phyloP scores from a whole-genome alignment of 2,329 filamentous ascomycete species.

The Clarireedia monteithiana region DNA sequence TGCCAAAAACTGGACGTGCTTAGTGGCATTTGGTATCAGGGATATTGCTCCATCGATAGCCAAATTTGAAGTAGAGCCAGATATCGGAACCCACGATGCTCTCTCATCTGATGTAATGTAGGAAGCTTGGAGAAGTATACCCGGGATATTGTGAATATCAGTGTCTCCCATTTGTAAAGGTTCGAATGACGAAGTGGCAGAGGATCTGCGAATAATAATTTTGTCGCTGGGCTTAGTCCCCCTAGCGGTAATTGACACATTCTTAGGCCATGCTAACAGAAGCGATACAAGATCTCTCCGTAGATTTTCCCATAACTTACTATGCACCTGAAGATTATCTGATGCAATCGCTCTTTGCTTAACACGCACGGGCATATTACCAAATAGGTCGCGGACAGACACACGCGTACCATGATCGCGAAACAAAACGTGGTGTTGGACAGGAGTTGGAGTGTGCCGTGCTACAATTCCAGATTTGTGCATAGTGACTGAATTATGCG shows the following conservation, averaged over 20 bases:
- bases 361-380: constrained; percentile 81
- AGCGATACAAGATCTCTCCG: constrained; percentile 46
- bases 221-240: constrained; percentile 34
- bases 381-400: constrained; percentile 73
- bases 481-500: constrained; percentile 57
- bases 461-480: constrained; percentile 61
- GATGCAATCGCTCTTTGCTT: constrained; percentile 61
- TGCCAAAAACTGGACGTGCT: constrained; percentile 71
- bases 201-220: constrained; percentile 19
- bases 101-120: constrained; percentile 47
- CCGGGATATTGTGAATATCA: constrained; percentile 31
- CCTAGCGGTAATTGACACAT: constrained; percentile 49
- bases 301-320: constrained; percentile 51
- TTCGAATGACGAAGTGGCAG: background rate
- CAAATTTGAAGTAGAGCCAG: constrained; percentile 54
- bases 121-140: constrained; percentile 58
- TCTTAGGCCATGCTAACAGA: constrained; percentile 59
- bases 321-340: constrained; percentile 39
- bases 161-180: background rate
- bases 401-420: constrained; percentile 67
- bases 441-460: constrained; percentile 53
- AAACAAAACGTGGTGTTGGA: constrained; percentile 47
- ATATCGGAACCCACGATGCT: constrained; percentile 61
- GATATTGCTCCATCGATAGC: constrained; percentile 66
- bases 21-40: constrained; percentile 60